Conservation (phyloP, 2,329 filamentous ascomycete genomes). For the Sarocladium oryzae region DNA sequence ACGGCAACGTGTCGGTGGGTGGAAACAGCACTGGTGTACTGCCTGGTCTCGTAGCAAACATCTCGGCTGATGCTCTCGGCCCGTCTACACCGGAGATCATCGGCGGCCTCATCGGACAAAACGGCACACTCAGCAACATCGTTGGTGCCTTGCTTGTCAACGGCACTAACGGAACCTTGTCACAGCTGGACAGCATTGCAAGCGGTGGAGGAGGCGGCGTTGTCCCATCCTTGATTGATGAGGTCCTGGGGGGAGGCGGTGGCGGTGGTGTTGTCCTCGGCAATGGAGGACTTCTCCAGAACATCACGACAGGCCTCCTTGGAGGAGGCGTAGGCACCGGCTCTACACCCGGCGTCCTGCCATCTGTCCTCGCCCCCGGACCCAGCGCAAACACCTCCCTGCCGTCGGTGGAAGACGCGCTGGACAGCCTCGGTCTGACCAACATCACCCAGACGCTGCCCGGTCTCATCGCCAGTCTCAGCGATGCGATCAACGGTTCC, state of each 20-base stretch:
- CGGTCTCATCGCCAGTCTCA: background rate
- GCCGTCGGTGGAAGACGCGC: background rate
- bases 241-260: background rate
- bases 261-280: background rate
- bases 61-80: background rate
- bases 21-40: slow-evolving; percentile 4
- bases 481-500: background rate
- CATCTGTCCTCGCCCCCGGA: background rate
- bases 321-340: slow-evolving; percentile 1
- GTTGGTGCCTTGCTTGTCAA: background rate
- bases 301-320: slow-evolving; percentile 6
- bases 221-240: background rate
- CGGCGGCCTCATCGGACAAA: background rate
- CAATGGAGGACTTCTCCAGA: slow-evolving; percentile 1
- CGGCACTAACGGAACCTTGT: background rate
- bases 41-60: slow-evolving; percentile 2
- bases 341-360: background rate
- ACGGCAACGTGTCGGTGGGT: slow-evolving; percentile 1
- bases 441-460: slow-evolving; percentile 7
- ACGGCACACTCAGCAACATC: background rate
- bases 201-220: background rate
- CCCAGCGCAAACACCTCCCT: slow-evolving; percentile 6
- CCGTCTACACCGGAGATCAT: background rate
- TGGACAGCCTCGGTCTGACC: slow-evolving; percentile 1
- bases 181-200: background rate